Percentiles rank a stretch among this genome's conserved stretches.
Evolutionary conservation across 345 rosid genomes (phyloP).

Genomic region (Aquilaria malaccensis): DNA sequence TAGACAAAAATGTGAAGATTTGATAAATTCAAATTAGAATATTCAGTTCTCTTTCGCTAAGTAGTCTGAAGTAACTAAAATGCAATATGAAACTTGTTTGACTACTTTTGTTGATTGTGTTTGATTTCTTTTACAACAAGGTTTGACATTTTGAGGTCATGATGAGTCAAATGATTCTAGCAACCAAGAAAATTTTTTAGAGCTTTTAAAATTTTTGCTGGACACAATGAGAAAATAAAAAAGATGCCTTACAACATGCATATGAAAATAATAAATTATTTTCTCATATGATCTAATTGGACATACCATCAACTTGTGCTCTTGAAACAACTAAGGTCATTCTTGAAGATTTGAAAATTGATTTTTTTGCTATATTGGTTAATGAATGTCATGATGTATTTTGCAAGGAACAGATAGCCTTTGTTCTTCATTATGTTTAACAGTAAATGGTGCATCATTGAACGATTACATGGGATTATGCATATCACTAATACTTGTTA

Average conservation of each 20-base stretch:
- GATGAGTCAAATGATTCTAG: neutral
- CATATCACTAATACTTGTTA: neutral
- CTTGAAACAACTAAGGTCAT: too few relatives aligned
- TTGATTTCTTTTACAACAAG: neutral
- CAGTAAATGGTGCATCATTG: neutral
- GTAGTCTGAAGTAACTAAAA: too few relatives aligned
- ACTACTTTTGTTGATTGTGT: too few relatives aligned
- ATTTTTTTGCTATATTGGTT: too few relatives aligned
- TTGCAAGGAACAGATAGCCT: neutral
- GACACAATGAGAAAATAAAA: neutral
- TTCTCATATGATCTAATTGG: neutral
- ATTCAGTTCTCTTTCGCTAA: too few relatives aligned
- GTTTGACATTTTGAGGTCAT: neutral
- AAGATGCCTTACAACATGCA: too few relatives aligned
- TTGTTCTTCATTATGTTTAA: neutral
- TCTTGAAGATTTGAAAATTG: too few relatives aligned
- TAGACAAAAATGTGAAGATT: too few relatives aligned
- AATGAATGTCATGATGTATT: too few relatives aligned
- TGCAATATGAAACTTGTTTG: too few relatives aligned
- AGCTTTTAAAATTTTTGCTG: neutral
- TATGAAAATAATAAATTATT: neutral
- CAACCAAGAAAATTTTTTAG: neutral
- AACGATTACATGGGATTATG: neutral
- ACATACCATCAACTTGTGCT: too few relatives aligned
- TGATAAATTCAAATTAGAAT: too few relatives aligned